Evolutionary conservation across 1,284 basidiomycete genomes (phyloP).

Genomic region (Ustilago sp.): DNA sequence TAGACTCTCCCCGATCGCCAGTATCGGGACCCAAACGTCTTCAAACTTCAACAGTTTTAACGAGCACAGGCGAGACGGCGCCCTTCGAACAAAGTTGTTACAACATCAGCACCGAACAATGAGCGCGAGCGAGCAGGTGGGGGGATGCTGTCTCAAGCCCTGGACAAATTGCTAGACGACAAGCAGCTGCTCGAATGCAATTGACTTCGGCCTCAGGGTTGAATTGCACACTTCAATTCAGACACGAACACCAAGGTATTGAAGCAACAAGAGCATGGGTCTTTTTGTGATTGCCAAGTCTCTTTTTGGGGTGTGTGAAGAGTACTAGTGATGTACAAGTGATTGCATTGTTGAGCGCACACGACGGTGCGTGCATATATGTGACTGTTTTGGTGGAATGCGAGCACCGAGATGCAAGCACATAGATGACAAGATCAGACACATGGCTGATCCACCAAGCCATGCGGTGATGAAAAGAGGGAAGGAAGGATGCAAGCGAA

Average conservation of each 20-base stretch:
- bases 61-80: neutral
- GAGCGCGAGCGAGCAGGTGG: neutral
- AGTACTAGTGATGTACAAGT: conserved; percentile 48
- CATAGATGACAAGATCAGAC: conserved; percentile 1
- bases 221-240: neutral
- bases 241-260: neutral
- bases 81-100: neutral
- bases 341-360: conserved; percentile 28
- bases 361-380: conserved; percentile 27
- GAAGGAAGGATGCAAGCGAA: conserved; percentile 29
- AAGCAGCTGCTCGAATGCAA: too few relatives aligned
- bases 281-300: conserved; percentile 34
- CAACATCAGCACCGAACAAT: neutral
- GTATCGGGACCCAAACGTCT: too few relatives aligned
- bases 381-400: conserved; percentile 28
- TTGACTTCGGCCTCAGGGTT: neutral
- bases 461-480: conserved; percentile 12
- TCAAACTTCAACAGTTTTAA: neutral
- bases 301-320: conserved; percentile 25
- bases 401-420: conserved; percentile 9
- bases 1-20: too few relatives aligned
- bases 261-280: conserved; percentile 38
- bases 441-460: conserved; percentile 45
- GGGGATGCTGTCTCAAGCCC: neutral
- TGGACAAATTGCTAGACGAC: too few relatives aligned